Evolutionary conservation across 371 early-diverging fungal genomes (phyloP).

Genomic region (Cladochytrium tenue): DNA sequence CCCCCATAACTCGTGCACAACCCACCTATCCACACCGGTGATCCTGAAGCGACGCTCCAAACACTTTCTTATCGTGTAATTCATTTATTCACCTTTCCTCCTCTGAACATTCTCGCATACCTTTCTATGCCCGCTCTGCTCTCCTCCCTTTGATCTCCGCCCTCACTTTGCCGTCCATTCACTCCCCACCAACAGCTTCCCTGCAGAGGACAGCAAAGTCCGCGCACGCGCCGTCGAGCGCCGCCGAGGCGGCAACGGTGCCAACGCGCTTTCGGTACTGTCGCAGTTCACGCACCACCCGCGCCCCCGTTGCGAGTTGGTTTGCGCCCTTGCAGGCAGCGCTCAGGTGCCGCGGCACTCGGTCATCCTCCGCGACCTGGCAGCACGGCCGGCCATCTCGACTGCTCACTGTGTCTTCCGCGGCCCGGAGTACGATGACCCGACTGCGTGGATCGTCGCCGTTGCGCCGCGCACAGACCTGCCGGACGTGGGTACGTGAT

Average conservation of each 20-base stretch:
- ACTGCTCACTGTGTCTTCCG: slow-evolving; percentile 28
- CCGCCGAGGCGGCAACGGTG: slow-evolving; percentile 71
- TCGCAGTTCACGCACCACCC: slow-evolving; percentile 34
- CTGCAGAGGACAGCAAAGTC: slow-evolving; percentile 62
- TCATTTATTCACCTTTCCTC: too few species aligned
- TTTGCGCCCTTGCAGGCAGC: slow-evolving; percentile 20
- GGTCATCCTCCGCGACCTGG: slow-evolving; percentile 19
- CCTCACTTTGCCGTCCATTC: neutral
- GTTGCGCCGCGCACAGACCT: neutral
- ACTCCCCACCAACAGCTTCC: slow-evolving; percentile 38
- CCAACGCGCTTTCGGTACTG: slow-evolving; percentile 61
- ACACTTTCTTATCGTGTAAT: too few species aligned
- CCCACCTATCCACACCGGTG: too few species aligned
- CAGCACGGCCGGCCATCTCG: slow-evolving; percentile 9
- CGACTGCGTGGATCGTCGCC: slow-evolving; percentile 50
- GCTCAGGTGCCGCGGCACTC: neutral
- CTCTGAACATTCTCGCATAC: too few species aligned
- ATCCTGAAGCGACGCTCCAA: too few species aligned
- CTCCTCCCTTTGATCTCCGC: neutral
- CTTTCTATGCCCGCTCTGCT: too few species aligned
- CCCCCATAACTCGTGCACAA: too few species aligned
- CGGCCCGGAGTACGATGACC: slow-evolving; percentile 31
- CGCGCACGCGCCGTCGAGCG: slow-evolving; percentile 55
- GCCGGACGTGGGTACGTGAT: neutral
- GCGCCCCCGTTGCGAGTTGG: slow-evolving; percentile 10